Conservation (phyloP, 331 rosid genomes). For the Quercus phellos region DNA sequence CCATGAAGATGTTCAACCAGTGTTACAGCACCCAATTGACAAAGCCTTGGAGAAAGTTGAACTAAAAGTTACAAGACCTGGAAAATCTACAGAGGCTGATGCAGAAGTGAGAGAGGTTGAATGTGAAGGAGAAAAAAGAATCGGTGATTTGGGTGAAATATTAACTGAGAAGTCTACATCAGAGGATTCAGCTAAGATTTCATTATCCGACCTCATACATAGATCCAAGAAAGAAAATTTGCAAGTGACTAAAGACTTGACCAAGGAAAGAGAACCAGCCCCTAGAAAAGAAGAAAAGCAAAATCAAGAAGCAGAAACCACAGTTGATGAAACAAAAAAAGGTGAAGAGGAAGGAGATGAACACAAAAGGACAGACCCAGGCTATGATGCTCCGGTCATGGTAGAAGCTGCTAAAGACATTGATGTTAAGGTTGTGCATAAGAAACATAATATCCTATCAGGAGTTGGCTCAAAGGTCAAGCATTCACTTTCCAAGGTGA, state of each 20-base stretch:
- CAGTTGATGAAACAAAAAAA: constrained; percentile 7
- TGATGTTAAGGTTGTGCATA: constrained; percentile 35
- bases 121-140: constrained; percentile 13
- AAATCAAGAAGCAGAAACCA: constrained; percentile 17
- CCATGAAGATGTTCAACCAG: constrained; percentile 6
- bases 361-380: constrained; percentile 9
- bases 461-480: constrained; percentile 59
- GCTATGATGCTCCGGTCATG: constrained; percentile 29
- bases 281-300: constrained; percentile 17
- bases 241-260: not conserved
- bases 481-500: constrained; percentile 71
- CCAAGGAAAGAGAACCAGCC: constrained; percentile 13
- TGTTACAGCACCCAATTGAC: not conserved
- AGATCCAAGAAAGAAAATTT: constrained; percentile 15
- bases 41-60: constrained; percentile 12
- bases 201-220: constrained; percentile 13
- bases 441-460: constrained; percentile 41
- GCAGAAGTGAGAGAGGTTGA: constrained; percentile 12
- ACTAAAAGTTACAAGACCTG: not conserved
- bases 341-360: constrained; percentile 21
- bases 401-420: constrained; percentile 37
- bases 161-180: constrained; percentile 10
- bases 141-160: not conserved
- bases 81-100: constrained; percentile 11
- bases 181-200: not conserved